Evolutionary conservation across 345 rosid species (phyloP).

Genomic region (Xanthoceras sorbifolium): DNA sequence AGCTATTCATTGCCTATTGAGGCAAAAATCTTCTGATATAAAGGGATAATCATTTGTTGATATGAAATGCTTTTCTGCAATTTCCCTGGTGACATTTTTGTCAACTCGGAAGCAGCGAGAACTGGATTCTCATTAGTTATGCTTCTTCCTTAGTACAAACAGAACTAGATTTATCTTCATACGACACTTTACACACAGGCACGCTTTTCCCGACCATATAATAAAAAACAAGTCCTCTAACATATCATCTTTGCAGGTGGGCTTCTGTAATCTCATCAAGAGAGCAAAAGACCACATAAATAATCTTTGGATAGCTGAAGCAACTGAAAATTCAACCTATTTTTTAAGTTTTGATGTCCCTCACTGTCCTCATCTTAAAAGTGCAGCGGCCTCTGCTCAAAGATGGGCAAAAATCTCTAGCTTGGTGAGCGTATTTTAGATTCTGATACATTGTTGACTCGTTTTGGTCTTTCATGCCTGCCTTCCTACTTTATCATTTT

Average conservation of each 20-base stretch:
- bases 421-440: conserved; percentile 37
- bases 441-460: conserved; percentile 2
- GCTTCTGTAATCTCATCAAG: conserved; percentile 81
- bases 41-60: not conserved
- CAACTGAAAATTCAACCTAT: conserved; percentile 79
- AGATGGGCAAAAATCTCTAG: conserved; percentile 71
- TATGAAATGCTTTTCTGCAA: not conserved
- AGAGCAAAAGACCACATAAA: conserved; percentile 69
- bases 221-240: not conserved
- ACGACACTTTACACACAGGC: not conserved
- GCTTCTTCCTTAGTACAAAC: not conserved
- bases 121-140: not conserved
- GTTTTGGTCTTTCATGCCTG: conserved; percentile 7
- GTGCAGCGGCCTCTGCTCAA: conserved; percentile 47
- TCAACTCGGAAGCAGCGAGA: no score
- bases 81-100: no score
- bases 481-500: conserved; percentile 4
- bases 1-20: not conserved
- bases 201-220: not conserved
- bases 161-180: not conserved
- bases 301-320: conserved; percentile 82
- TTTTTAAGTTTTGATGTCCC: conserved; percentile 47
- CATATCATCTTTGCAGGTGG: conserved; percentile 53
- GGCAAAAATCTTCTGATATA: not conserved
- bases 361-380: conserved; percentile 63